These are phyloP conservation scores for Verticillium albo-atrum DNA, from an alignment of 2,329 filamentous ascomycete species.

Conservation along the genomic window DNA sequence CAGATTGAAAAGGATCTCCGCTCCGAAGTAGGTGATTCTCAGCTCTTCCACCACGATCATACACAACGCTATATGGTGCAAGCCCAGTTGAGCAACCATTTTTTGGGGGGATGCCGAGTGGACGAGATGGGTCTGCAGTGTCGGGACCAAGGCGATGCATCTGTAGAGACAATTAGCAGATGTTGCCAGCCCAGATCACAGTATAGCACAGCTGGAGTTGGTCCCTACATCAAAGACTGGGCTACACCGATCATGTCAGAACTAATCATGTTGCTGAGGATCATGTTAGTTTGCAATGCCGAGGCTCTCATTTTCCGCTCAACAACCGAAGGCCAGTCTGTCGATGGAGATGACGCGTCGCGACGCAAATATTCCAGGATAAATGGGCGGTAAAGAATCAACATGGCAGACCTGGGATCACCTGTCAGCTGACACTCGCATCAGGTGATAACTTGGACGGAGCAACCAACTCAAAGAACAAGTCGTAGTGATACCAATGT, in stretches of 20 bases:
- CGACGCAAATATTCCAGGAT: constrained; percentile 6
- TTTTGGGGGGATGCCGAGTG: constrained; percentile 6
- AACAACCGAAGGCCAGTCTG: no score
- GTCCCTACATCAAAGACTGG: constrained; percentile 2
- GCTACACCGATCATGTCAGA: constrained; percentile 5
- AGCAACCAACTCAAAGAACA: constrained; percentile 6
- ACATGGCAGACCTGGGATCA: constrained; percentile 1
- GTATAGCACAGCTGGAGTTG: not conserved
- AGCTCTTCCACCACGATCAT: constrained; percentile 1
- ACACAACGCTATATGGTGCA: not conserved
- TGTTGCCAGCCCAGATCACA: not conserved
- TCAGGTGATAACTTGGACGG: not conserved
- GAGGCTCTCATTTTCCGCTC: constrained; percentile 6
- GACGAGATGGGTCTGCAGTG: constrained; percentile 10
- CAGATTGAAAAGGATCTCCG: not conserved
- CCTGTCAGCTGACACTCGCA: not conserved
- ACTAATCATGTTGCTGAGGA: constrained; percentile 7
- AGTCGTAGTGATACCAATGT: constrained; percentile 5
- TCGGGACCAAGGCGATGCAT: constrained; percentile 5
- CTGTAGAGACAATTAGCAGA: not conserved
- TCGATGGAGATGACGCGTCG: not conserved
- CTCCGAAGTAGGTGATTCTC: not conserved
- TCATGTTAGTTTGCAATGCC: constrained; percentile 3
- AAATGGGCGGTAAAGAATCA: constrained; percentile 7
- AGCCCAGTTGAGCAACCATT: not conserved